Evolutionary conservation across 208 protist genomes (phyloP), one percentile per base, ranked within the genome.

Genomic region (Trypanosoma boissoni): DNA sequence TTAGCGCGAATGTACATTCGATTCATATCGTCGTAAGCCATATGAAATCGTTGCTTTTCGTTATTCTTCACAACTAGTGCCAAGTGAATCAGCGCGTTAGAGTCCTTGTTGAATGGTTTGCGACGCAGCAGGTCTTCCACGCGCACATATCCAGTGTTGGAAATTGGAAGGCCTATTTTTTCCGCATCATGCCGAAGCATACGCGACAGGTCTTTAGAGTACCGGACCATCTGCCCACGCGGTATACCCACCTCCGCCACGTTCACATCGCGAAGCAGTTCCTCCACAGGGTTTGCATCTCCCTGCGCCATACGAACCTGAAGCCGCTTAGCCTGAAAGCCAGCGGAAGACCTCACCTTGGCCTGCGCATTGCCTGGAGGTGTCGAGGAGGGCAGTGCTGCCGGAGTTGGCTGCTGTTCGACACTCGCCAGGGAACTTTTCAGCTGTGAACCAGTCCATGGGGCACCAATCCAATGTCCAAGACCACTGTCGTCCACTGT

Each of bases 31-130:
- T 59, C 72, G 65, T 83, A 89, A 6, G 53, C 72, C 31, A 92
- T 39, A 12, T 66, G 62, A 58, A 87, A 93, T 21, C 89, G 89
- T 59, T 93, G 75, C 70, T 95, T 95, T 18, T 88, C 79, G 26
- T 71, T 83, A 28, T 43, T 60, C 12, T 65, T 24, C 18, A 95
- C 88, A 5, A 88, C 50, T 9, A 55, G 20, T 0, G 68, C 70
- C 27, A 95, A 41, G 14, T 86, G 72, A 21, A 18, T 29, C 12
- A 64, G n/a, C 3, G 75, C 76, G 16, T 54, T 52, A 12, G 62
- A 65, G 36, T 82, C 67, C 36, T 27, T 14, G 26, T 39, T 45
- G 29, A 73, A 73, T 5, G 67, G 67, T 31, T 53, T 55, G 14
- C 18, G 37, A 2, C 42, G 42, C 9, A 94, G 53, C 8, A 86